phyloP scores from a whole-genome alignment of 106 monocot species.

The Narthecium ossifragum region DNA sequence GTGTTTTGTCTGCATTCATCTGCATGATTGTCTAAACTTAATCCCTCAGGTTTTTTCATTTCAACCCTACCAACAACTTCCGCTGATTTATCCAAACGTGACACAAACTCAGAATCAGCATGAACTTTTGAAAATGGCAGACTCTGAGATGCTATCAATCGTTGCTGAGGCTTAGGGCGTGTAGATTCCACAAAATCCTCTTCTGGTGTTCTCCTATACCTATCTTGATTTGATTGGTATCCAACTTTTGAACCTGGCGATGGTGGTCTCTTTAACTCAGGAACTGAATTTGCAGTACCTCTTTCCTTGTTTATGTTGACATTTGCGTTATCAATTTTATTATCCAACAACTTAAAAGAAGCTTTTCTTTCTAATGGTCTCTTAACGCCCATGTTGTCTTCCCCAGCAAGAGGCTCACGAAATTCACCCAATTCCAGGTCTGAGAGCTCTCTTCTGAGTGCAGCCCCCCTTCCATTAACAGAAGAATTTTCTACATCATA shows the following conservation, averaged over 20 bases:
- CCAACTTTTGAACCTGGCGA: conserved; percentile 26
- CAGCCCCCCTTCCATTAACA: conserved; percentile 14
- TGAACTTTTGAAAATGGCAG: conserved; percentile 24
- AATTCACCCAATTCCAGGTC: conserved; percentile 94
- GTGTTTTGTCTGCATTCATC: conserved; percentile 22
- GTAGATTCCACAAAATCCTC: conserved; percentile 21
- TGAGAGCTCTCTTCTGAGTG: conserved; percentile 70
- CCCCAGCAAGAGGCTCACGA: conserved; percentile 50
- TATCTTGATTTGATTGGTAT: conserved; percentile 28
- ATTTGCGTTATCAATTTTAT: conserved; percentile 23
- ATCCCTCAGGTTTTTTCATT: conserved; percentile 15
- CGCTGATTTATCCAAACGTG: conserved; percentile 27
- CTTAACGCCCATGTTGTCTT: conserved; percentile 20
- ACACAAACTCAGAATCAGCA: conserved; percentile 26
- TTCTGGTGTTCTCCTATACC: conserved; percentile 13
- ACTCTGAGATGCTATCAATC: conserved; percentile 23
- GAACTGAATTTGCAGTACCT: conserved; percentile 16
- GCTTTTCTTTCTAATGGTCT: conserved; percentile 46
- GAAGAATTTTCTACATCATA: conserved; percentile 25
- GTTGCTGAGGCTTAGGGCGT: conserved; percentile 30
- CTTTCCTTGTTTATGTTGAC: conserved; percentile 26
- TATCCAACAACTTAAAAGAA: conserved; percentile 47
- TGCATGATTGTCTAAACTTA: conserved; percentile 19
- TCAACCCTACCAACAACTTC: conserved; percentile 30
- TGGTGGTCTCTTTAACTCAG: conserved; percentile 30